phyloP scores from a whole-genome alignment of 164 flowering plant species.

The Santalum album region DNA sequence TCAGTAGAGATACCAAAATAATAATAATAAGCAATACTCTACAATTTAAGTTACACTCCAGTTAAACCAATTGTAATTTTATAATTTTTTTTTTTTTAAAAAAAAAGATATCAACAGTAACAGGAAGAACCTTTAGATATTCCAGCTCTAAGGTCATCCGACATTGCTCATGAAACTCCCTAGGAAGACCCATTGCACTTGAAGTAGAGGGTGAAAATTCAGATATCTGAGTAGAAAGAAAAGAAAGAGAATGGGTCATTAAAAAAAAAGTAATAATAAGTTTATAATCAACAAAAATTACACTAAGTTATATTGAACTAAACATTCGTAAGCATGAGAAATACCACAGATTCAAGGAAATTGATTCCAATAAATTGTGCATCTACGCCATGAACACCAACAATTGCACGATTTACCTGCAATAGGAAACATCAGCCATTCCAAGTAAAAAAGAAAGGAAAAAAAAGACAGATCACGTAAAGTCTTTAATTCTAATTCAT shows the following conservation, averaged over 20 bases:
- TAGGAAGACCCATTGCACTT: conserved; percentile 87
- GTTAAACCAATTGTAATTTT: neutral
- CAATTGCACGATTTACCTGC: conserved; percentile 72
- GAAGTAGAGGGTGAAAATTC: conserved; percentile 94
- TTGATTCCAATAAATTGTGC: conserved; percentile 73
- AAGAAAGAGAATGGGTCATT: neutral
- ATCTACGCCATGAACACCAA: conserved; percentile 63
- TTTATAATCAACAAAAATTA: neutral
- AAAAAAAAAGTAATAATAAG: neutral
- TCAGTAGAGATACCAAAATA: too few species aligned
- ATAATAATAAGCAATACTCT: neutral
- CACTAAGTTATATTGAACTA: neutral
- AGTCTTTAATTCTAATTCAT: too few species aligned
- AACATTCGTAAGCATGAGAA: neutral
- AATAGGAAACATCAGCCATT: too few species aligned
- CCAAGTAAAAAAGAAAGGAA: too few species aligned
- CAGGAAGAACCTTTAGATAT: conserved; percentile 60
- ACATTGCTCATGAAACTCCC: conserved; percentile 92
- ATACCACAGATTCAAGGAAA: conserved; percentile 87
- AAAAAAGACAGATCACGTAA: too few species aligned
- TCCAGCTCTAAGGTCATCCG: conserved; percentile 55
- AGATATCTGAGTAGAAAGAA: conserved; percentile 51
- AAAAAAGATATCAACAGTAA: conserved; percentile 7
- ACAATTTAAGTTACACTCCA: conserved; percentile 1
- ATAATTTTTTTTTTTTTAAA: too few species aligned